phyloP scores from a whole-genome alignment of 208 protist genomes.

The Acanthamoeba royreba region DNA sequence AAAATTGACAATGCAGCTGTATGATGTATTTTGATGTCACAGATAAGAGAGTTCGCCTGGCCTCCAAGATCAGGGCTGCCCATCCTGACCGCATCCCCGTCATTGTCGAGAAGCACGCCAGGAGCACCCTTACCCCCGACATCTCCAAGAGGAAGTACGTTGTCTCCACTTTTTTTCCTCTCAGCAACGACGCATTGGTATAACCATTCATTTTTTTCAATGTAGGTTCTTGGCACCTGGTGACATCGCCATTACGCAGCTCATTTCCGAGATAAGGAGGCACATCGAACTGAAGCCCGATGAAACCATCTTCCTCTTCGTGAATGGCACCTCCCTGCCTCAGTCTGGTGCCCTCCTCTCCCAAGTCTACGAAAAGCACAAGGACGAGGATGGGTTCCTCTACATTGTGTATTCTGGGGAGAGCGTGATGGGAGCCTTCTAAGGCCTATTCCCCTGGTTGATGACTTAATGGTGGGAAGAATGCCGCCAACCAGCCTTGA shows the following conservation, averaged over 20 bases:
- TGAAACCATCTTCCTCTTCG: constrained; percentile 76
- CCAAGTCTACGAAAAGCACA: constrained; percentile 23
- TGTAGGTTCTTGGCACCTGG: background rate
- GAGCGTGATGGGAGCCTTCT: background rate
- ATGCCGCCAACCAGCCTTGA: too few species aligned
- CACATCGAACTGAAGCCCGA: constrained; percentile 66
- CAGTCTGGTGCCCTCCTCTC: constrained; percentile 64
- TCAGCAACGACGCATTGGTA: constrained; percentile 70
- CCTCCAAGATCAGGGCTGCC: background rate
- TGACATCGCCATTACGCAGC: background rate
- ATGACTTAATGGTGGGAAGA: too few species aligned
- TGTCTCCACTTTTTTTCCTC: constrained; percentile 68
- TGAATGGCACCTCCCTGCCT: constrained; percentile 71
- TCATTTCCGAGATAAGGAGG: background rate
- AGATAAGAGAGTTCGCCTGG: background rate
- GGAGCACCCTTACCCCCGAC: constrained; percentile 75
- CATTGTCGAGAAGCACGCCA: constrained; percentile 60
- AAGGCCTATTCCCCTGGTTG: too few species aligned
- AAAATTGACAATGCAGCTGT: too few species aligned
- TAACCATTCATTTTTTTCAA: constrained; percentile 81
- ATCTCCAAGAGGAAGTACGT: constrained; percentile 77
- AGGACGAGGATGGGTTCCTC: constrained; percentile 40
- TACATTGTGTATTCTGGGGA: constrained; percentile 19
- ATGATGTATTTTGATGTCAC: too few species aligned
- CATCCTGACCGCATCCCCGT: constrained; percentile 3